These are phyloP conservation scores for Phytopythium aichiense DNA, from an alignment of 352 stramenopile genomes.

Conservation along the genomic window DNA sequence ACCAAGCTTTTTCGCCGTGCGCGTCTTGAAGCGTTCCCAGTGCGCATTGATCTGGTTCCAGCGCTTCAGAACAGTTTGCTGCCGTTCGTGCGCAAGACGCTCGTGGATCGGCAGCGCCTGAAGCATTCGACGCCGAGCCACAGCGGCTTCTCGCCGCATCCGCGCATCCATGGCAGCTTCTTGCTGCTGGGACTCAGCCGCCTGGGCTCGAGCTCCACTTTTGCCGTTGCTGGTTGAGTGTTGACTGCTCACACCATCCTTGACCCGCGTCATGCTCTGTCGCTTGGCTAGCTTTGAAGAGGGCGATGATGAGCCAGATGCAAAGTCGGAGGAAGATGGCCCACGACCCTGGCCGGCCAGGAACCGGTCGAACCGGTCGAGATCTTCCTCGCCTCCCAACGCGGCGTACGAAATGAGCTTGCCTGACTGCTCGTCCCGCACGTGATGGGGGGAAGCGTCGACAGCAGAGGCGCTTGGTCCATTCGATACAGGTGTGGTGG, in stretches of 20 bases:
- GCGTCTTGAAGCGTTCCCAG: slow-evolving; percentile 66
- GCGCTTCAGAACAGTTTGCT: slow-evolving; percentile 64
- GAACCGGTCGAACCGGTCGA: slow-evolving; percentile 59
- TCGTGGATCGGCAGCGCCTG: slow-evolving; percentile 70
- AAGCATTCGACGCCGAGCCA: slow-evolving; percentile 61
- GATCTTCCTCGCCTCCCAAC: slow-evolving; percentile 46
- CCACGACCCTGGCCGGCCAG: slow-evolving; percentile 36
- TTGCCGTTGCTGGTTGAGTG: background rate
- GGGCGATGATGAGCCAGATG: background rate
- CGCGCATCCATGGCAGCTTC: slow-evolving; percentile 25
- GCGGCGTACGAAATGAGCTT: slow-evolving; percentile 63
- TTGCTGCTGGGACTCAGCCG: background rate
- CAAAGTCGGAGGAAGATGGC: slow-evolving; percentile 24
- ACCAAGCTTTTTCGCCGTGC: slow-evolving; percentile 49
- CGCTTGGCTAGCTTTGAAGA: slow-evolving; percentile 28
- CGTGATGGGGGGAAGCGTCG: slow-evolving; percentile 6
- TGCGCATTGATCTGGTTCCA: slow-evolving; percentile 68
- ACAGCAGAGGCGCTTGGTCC: background rate
- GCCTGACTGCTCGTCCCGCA: slow-evolving; percentile 24
- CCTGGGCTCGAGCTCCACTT: background rate
- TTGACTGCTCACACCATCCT: slow-evolving; percentile 10
- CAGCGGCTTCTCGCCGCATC: slow-evolving; percentile 36
- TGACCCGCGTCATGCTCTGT: slow-evolving; percentile 26
- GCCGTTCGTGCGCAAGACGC: slow-evolving; percentile 51
- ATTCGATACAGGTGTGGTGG: background rate